phyloP scores from a whole-genome alignment of 169 alveolate genomes.

The Plasmodium relictum region DNA sequence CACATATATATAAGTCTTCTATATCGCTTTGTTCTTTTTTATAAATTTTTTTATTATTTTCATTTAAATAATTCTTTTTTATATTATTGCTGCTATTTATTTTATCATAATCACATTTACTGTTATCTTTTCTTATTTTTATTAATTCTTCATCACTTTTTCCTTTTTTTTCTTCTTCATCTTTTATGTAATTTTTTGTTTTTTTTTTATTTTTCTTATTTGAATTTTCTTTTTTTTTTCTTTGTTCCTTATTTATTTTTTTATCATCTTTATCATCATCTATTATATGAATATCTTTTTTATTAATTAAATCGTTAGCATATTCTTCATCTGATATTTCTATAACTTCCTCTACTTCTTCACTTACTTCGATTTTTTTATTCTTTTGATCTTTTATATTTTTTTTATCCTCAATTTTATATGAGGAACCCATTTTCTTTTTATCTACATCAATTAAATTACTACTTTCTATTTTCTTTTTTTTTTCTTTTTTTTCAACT shows the following conservation, averaged over 20 bases:
- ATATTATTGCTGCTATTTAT: not conserved
- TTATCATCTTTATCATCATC: not conserved
- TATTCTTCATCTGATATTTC: slow-evolving; percentile 70
- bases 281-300: not conserved
- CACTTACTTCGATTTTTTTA: not conserved
- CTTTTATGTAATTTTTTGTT: slow-evolving; percentile 17
- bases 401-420: slow-evolving; percentile 4
- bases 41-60: not conserved
- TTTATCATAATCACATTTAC: not conserved
- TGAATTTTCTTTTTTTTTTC: slow-evolving; percentile 14
- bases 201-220: slow-evolving; percentile 33
- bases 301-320: not conserved
- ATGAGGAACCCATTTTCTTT: not conserved
- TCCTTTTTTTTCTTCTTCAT: not conserved
- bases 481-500: slow-evolving; percentile 35
- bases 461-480: slow-evolving; percentile 19
- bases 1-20: slow-evolving; percentile 12
- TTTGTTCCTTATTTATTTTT: not conserved
- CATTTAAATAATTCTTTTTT: not conserved
- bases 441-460: not conserved
- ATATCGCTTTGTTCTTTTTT: not conserved
- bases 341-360: slow-evolving; percentile 24
- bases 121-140: not conserved
- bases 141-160: not conserved
- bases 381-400: not conserved